phyloP scores from a whole-genome alignment of 257 asterid genomes.

The Gentiana straminea region DNA sequence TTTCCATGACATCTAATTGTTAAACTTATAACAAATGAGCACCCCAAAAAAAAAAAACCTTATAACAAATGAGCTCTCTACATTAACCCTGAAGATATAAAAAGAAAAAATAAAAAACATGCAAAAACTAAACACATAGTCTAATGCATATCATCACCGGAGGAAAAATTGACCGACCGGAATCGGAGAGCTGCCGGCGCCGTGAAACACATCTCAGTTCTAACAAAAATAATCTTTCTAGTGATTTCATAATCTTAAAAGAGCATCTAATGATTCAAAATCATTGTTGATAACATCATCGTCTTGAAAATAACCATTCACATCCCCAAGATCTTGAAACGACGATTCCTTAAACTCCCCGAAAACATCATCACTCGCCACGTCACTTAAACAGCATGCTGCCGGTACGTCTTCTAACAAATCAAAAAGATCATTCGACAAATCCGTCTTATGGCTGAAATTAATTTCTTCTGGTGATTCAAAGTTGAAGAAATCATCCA shows the following conservation, averaged over 20 bases:
- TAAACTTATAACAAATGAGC: too few species aligned
- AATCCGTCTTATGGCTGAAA: conserved; percentile 15
- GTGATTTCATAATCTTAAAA: conserved; percentile 20
- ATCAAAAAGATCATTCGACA: conserved; percentile 13
- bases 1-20: too few species aligned
- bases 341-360: conserved; percentile 29
- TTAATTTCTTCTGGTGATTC: conserved; percentile 24
- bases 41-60: too few species aligned
- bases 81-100: neutral
- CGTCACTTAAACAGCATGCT: conserved; percentile 14
- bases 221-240: too few species aligned
- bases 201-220: neutral
- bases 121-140: conserved; percentile 4
- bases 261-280: conserved; percentile 30
- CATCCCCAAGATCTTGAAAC: conserved; percentile 31
- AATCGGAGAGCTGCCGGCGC: conserved; percentile 44
- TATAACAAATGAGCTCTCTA: too few species aligned
- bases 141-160: conserved; percentile 20
- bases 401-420: neutral
- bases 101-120: neutral
- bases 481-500: conserved; percentile 45
- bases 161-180: conserved; percentile 48
- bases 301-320: conserved; percentile 46
- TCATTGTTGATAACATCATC: conserved; percentile 10
- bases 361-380: conserved; percentile 10